Conservation (phyloP, 129 eudicot genomes). For the Kitagawia praeruptora region DNA sequence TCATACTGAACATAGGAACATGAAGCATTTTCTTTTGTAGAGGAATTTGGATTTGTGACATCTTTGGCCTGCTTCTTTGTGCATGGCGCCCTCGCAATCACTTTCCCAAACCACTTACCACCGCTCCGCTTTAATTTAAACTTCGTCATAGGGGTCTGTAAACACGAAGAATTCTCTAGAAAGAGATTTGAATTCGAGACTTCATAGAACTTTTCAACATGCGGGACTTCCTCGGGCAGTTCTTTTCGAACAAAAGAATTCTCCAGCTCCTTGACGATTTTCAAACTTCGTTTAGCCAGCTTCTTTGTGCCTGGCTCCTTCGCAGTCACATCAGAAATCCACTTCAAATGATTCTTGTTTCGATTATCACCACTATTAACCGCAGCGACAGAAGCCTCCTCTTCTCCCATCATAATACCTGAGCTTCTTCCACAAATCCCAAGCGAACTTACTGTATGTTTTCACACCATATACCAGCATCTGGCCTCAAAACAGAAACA, state of each 20-base stretch:
- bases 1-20: slow-evolving; percentile 25
- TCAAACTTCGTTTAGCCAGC: slow-evolving; percentile 26
- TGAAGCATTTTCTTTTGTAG: slow-evolving; percentile 50
- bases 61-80: slow-evolving; percentile 16
- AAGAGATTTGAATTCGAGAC: slow-evolving; percentile 66
- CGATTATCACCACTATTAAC: slow-evolving; percentile 26
- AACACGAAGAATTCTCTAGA: slow-evolving; percentile 48
- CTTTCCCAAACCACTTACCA: no score
- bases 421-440: slow-evolving; percentile 19
- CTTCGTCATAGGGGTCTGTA: neutral
- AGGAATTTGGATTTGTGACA: slow-evolving; percentile 60
- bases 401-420: slow-evolving; percentile 43
- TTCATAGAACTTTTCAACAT: slow-evolving; percentile 61
- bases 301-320: slow-evolving; percentile 37
- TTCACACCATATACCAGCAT: slow-evolving; percentile 8
- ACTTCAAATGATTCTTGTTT: neutral
- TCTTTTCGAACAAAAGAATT: neutral
- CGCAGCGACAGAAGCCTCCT: slow-evolving; percentile 37
- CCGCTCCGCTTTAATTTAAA: no score
- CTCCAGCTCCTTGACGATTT: slow-evolving; percentile 17
- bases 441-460: neutral
- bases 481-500: neutral
- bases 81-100: no score
- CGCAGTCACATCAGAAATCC: slow-evolving; percentile 22
- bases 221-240: slow-evolving; percentile 43